Base-by-base conservation (phyloP, 1,284 basidiomycete genomes). In the Pseudozyma sp. region DNA sequence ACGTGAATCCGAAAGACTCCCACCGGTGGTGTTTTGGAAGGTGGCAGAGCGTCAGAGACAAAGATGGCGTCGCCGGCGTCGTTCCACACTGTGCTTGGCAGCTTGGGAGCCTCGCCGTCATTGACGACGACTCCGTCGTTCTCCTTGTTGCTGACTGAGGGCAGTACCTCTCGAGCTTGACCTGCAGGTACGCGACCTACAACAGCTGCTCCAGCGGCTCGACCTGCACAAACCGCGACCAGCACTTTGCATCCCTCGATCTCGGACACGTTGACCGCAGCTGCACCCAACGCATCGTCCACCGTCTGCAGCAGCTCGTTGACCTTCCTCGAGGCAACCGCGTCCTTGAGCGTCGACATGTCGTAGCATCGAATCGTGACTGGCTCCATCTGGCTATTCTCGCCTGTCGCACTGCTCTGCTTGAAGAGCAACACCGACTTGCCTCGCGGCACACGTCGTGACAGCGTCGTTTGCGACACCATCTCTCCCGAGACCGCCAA, bases 1-100 rank as follows among this genome's bases (percentile, higher is more conserved):
- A 80, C 73, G 61, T 79, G 64, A 48, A 81, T 81, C 8, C 80
- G 67, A 51, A 78, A 76, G 7, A 81, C 52, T 8, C 74, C 80
- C 0, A 81, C 46, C 4, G 78, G 77, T 16, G 78, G 78, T 2
- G 69, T 77, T 14, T 53, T 34, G 17, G 67, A 62, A n/a, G 48
- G 34, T 0, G 78, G 60, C 45, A 80, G 33, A 10, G 67, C 63
- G 17, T 53, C 52, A 13, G 74, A 77, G 19, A 76, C 74, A 48
- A 77, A 70, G 52, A 77, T 70, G 45, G 74, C 72, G 31, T 70
- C 62, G 33, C 59, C 72, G 6, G 67, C 75, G 37, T 78, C 70
- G 54, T 76, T 63, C 61, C 63, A 68, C 24, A 67, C 39, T 14
- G 61, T 60, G 17, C 50, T 44, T 13, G 30, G 49, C 33, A 55